Percentiles rank a stretch among this genome's conserved stretches.
phyloP scores from a whole-genome alignment of 2,329 filamentous ascomycete genomes.

The Epichloe sibirici region DNA sequence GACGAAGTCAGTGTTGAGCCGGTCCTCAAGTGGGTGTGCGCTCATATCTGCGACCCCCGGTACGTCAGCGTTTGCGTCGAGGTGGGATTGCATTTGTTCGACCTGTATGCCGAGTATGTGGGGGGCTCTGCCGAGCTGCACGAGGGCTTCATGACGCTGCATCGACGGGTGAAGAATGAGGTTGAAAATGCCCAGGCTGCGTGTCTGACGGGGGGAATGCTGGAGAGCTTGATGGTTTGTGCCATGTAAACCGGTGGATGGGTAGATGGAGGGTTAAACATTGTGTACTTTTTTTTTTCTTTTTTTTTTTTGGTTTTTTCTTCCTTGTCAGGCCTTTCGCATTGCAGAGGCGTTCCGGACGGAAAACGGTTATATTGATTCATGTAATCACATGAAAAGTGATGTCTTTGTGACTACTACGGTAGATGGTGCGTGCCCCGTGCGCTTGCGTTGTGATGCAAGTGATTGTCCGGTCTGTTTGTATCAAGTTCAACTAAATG shows the following conservation, averaged over 20 bases:
- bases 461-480: not conserved
- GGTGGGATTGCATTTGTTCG: slow-evolving; percentile 67
- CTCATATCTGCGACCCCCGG: slow-evolving; percentile 70
- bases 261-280: not conserved
- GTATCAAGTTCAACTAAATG: not conserved
- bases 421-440: not conserved
- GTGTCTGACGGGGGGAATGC: slow-evolving; percentile 73
- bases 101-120: slow-evolving; percentile 79
- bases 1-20: slow-evolving; percentile 75
- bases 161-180: slow-evolving; percentile 59
- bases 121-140: slow-evolving; percentile 62
- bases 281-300: not conserved
- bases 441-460: not conserved
- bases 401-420: not conserved
- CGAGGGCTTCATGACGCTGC: slow-evolving; percentile 54
- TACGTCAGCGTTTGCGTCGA: slow-evolving; percentile 75
- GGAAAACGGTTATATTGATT: not conserved
- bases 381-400: not conserved
- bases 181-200: slow-evolving; percentile 77
- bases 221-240: slow-evolving; percentile 50
- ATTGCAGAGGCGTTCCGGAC: slow-evolving; percentile 7
- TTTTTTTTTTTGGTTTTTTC: not conserved
- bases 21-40: slow-evolving; percentile 70
- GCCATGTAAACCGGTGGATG: not conserved
- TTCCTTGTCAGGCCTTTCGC: not conserved